Percentiles rank a stretch among this genome's conserved stretches.
Conservation (phyloP, 768 basidiomycete species). For the Suillus ampliporus region DNA sequence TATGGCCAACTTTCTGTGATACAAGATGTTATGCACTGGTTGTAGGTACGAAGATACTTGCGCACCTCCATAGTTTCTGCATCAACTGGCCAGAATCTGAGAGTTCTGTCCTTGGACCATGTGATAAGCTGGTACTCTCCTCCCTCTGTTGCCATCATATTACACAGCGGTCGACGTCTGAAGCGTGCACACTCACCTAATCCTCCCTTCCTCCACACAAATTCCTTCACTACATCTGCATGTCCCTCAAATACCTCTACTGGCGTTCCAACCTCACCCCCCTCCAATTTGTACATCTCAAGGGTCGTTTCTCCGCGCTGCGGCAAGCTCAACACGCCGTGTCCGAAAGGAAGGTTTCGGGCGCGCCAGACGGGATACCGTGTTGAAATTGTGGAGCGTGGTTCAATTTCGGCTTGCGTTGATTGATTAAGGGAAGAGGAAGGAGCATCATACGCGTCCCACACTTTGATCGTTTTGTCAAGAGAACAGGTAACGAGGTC, state of each 20-base stretch:
- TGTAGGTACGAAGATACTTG: constrained; percentile 17
- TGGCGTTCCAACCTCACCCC: constrained; percentile 38
- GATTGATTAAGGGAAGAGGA: constrained; percentile 18
- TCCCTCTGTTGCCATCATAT: constrained; percentile 42
- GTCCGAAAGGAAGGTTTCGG: constrained; percentile 89
- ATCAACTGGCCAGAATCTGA: constrained; percentile 91
- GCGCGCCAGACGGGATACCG: constrained; percentile 95
- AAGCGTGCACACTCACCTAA: constrained; percentile 44
- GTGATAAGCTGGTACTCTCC: constrained; percentile 68
- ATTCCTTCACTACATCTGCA: constrained; percentile 94
- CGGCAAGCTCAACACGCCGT: constrained; percentile 84
- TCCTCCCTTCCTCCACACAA: constrained; percentile 87
- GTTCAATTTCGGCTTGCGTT: constrained; percentile 34
- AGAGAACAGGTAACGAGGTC: constrained; percentile 94
- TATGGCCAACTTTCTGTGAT: constrained; percentile 56
- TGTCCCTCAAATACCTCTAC: constrained; percentile 87
- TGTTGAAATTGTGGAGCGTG: constrained; percentile 65
- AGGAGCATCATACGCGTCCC: constrained; percentile 50
- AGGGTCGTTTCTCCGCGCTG: constrained; percentile 85
- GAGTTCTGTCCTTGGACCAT: constrained; percentile 89
- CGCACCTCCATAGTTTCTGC: constrained; percentile 69
- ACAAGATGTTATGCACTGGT: neutral
- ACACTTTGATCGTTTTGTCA: constrained; percentile 91
- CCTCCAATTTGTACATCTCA: constrained; percentile 72
- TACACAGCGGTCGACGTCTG: neutral